phyloP scores from a whole-genome alignment of 306 rosid genomes.

The Ammopiptanthus mongolicus region DNA sequence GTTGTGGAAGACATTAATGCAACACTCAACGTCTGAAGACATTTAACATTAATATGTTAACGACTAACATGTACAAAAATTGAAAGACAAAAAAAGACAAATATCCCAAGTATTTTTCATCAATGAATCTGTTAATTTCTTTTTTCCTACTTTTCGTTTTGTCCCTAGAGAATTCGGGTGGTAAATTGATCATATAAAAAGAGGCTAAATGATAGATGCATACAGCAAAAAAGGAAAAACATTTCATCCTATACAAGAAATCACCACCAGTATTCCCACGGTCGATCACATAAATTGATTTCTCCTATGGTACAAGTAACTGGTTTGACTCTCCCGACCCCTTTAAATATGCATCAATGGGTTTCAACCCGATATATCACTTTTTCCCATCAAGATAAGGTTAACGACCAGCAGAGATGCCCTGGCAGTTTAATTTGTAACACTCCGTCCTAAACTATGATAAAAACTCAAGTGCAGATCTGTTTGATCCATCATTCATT shows the following conservation, averaged over 20 bases:
- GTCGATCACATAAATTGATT: slow-evolving; percentile 11
- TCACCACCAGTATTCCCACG: slow-evolving; percentile 22
- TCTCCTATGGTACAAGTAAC: slow-evolving; percentile 19
- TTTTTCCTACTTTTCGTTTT: not conserved
- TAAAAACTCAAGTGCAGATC: not conserved
- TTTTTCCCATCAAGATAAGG: not conserved
- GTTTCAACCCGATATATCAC: slow-evolving; percentile 4
- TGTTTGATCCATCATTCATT: slow-evolving; percentile 55
- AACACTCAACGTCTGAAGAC: not conserved
- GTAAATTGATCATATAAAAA: slow-evolving; percentile 13
- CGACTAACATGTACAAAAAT: not conserved
- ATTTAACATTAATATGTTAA: not conserved
- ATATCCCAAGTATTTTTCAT: not conserved
- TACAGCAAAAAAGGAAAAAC: slow-evolving; percentile 21
- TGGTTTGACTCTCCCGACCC: slow-evolving; percentile 12
- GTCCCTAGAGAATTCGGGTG: not conserved
- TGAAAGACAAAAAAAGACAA: not conserved
- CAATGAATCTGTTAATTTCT: not conserved
- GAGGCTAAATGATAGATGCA: slow-evolving; percentile 1
- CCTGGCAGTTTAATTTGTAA: not conserved
- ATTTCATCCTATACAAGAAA: slow-evolving; percentile 41
- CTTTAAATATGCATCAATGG: slow-evolving; percentile 6
- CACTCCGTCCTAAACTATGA: slow-evolving; percentile 16
- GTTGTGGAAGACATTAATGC: not conserved
- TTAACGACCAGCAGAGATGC: slow-evolving; percentile 1